phyloP scores from a whole-genome alignment of 371 early-diverging fungal species.

The Coelomomyces lativittatus region DNA sequence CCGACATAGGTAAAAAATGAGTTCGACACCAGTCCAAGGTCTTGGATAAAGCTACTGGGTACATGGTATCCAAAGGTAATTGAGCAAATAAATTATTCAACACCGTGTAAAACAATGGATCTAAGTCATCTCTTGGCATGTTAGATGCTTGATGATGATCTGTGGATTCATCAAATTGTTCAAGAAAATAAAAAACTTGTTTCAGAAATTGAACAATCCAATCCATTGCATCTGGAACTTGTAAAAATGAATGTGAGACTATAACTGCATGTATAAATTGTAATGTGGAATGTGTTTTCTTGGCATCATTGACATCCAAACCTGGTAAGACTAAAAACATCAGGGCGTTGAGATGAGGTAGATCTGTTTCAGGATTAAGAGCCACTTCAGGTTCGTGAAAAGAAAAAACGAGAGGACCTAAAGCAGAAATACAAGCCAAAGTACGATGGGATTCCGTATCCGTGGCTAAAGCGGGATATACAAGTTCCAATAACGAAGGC shows the following conservation, averaged over 20 bases:
- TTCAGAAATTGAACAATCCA: neutral
- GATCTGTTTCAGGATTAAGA: too few species aligned
- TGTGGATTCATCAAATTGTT: neutral
- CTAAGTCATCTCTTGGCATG: too few species aligned
- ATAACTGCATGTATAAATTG: conserved; percentile 53
- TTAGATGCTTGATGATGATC: neutral
- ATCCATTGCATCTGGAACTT: neutral
- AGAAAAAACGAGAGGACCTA: too few species aligned
- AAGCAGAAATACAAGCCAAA: too few species aligned
- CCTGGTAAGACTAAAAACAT: conserved; percentile 63
- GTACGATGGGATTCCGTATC: too few species aligned
- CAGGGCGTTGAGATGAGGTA: conserved; percentile 54
- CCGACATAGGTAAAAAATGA: neutral
- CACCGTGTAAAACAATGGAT: too few species aligned
- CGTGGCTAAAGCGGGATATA: neutral
- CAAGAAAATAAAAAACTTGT: neutral
- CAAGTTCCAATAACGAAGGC: neutral
- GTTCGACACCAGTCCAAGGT: neutral
- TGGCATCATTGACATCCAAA: conserved; percentile 73
- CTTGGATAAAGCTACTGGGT: neutral
- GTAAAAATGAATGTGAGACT: conserved; percentile 1
- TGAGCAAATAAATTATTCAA: neutral
- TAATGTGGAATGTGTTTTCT: conserved; percentile 52
- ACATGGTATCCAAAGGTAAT: neutral
- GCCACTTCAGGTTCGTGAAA: too few species aligned